A percentile compares a stretch with the other conserved stretches of the same genome.
These are phyloP conservation scores for Phytophthora macrochlamydospora DNA, from an alignment of 352 stramenopile species.

Conservation along the genomic window DNA sequence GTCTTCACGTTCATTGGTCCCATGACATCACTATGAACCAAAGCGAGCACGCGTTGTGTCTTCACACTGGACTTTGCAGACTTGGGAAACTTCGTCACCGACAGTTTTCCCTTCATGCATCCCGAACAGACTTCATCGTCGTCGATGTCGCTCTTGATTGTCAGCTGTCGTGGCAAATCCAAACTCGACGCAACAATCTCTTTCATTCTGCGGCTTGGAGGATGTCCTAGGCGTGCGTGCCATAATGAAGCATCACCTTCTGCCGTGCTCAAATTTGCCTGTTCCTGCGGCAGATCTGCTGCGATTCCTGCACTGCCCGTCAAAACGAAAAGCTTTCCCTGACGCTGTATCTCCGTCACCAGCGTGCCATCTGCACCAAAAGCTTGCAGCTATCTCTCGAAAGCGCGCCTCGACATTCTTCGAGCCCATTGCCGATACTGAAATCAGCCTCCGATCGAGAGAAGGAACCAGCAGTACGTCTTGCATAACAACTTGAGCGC, in stretches of 20 bases:
- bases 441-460: neutral
- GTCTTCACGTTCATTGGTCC: slow-evolving; percentile 9
- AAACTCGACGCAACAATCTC: neutral
- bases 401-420: slow-evolving; percentile 6
- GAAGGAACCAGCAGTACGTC: neutral
- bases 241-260: neutral
- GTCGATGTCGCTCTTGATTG: neutral
- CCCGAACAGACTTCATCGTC: slow-evolving; percentile 7
- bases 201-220: slow-evolving; percentile 6
- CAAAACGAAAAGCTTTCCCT: slow-evolving; percentile 5
- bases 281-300: neutral
- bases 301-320: neutral
- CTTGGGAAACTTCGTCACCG: neutral
- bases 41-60: neutral
- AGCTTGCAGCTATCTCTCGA: slow-evolving; percentile 2
- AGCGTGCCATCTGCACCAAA: neutral
- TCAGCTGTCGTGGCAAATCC: neutral
- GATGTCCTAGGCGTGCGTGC: slow-evolving; percentile 2
- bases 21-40: slow-evolving; percentile 10
- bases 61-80: neutral
- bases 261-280: neutral
- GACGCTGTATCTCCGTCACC: neutral
- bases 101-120: slow-evolving; percentile 1
- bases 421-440: slow-evolving; percentile 2
- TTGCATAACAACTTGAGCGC: neutral